Evolutionary conservation across 1,284 basidiomycete genomes (phyloP).

Genomic region (Austroboletus novae-zelandiae): DNA sequence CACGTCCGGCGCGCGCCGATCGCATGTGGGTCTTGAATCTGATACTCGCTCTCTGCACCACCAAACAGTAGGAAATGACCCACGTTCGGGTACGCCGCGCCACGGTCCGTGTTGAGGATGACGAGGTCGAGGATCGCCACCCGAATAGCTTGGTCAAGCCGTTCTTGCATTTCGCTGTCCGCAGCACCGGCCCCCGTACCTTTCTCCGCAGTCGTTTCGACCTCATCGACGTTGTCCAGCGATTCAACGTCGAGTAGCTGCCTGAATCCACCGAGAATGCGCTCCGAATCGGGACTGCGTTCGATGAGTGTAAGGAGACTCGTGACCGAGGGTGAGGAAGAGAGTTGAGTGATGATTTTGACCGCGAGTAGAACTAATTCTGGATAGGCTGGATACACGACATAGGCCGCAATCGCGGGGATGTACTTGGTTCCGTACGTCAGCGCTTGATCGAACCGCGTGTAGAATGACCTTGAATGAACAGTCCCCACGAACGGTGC

Average conservation of each 20-base stretch:
- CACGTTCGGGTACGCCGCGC: constrained; percentile 76
- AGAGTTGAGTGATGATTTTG: constrained; percentile 76
- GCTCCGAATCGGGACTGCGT: constrained; percentile 78
- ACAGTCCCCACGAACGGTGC: constrained; percentile 51
- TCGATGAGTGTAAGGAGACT: constrained; percentile 81
- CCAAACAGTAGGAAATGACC: constrained; percentile 90
- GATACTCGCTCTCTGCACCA: constrained; percentile 46
- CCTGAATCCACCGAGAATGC: constrained; percentile 83
- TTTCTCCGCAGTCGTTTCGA: constrained; percentile 58
- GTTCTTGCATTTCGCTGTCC: constrained; percentile 45
- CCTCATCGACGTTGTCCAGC: constrained; percentile 53
- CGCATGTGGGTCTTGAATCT: constrained; percentile 74
- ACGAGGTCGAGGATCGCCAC: constrained; percentile 85
- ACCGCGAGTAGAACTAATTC: constrained; percentile 80
- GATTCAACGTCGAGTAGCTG: constrained; percentile 66
- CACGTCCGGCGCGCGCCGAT: constrained; percentile 69
- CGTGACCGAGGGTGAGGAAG: constrained; percentile 53
- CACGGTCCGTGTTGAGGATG: constrained; percentile 71
- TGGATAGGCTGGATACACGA: constrained; percentile 68
- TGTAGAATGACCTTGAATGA: constrained; percentile 67
- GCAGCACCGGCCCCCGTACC: constrained; percentile 70
- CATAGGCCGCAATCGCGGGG: constrained; percentile 82
- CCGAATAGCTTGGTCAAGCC: constrained; percentile 69
- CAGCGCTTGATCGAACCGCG: constrained; percentile 77
- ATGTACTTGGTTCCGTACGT: constrained; percentile 76